These are phyloP conservation scores for Phaeophleospora eucalypticola DNA, from an alignment of 2,329 filamentous ascomycete species.

Conservation along the genomic window DNA sequence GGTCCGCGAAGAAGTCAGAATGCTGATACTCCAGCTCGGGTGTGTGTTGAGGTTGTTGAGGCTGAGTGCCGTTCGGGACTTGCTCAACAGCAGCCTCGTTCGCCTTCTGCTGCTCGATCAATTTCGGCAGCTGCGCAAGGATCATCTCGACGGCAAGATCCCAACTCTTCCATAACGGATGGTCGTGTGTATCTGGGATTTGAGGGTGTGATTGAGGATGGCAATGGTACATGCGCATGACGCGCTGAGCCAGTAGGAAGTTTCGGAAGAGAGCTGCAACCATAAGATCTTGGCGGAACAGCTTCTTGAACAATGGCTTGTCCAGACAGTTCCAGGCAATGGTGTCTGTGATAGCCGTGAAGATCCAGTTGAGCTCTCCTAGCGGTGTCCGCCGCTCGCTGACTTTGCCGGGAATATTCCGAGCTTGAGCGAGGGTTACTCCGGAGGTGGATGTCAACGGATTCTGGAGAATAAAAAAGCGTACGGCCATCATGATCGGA, in stretches of 20 bases:
- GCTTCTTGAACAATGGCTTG: conserved; percentile 87
- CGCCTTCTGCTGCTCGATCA: conserved; percentile 71
- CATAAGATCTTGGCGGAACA: conserved; percentile 97
- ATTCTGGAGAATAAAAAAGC: conserved; percentile 94
- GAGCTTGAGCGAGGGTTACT: conserved; percentile 74
- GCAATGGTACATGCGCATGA: conserved; percentile 95
- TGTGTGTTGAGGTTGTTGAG: conserved; percentile 18
- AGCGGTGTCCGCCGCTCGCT: conserved; percentile 91
- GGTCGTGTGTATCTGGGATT: conserved; percentile 90
- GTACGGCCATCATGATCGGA: conserved; percentile 93
- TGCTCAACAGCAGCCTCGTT: conserved; percentile 37
- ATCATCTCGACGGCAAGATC: conserved; percentile 96
- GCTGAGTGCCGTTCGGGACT: conserved; percentile 9
- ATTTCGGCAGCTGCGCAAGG: conserved; percentile 76
- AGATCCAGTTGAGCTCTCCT: conserved; percentile 98
- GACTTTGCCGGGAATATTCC: conserved; percentile 82
- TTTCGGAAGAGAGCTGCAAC: conserved; percentile 97
- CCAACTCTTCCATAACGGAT: conserved; percentile 96
- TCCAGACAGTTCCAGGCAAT: conserved; percentile 97
- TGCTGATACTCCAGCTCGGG: conserved; percentile 84
- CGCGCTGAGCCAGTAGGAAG: conserved; percentile 86
- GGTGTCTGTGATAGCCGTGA: conserved; percentile 96
- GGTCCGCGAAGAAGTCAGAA: conserved; percentile 94
- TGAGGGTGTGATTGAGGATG: conserved; percentile 88
- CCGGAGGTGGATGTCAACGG: conserved; percentile 57